Evolutionary conservation across 805 yeast genomes (phyloP).

Genomic region (Wickerhamiella australiensis): DNA sequence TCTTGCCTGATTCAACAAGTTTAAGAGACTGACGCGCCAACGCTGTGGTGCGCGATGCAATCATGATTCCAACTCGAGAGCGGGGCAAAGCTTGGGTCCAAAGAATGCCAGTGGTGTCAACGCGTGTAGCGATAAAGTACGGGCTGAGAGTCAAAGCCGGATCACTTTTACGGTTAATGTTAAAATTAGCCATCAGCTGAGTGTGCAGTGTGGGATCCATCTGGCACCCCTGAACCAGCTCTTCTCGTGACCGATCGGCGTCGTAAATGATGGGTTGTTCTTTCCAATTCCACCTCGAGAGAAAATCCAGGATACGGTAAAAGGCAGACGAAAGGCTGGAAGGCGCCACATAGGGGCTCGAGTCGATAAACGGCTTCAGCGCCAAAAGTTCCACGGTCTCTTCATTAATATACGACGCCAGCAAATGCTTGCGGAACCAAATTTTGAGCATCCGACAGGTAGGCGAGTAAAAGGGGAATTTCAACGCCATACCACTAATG

Average conservation of each 20-base stretch:
- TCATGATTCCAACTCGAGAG: slow-evolving; percentile 43
- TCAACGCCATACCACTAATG: slow-evolving; percentile 54
- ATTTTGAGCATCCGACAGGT: slow-evolving; percentile 74
- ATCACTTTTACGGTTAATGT: slow-evolving; percentile 58
- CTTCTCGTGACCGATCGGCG: slow-evolving; percentile 31
- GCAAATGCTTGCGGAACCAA: slow-evolving; percentile 78
- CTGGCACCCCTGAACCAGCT: slow-evolving; percentile 25
- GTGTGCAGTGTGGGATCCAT: slow-evolving; percentile 52
- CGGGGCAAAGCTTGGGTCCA: slow-evolving; percentile 55
- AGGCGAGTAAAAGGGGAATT: slow-evolving; percentile 62
- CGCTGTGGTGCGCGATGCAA: slow-evolving; percentile 80
- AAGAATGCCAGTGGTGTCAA: slow-evolving; percentile 73
- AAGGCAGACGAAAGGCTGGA: slow-evolving; percentile 72
- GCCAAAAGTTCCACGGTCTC: slow-evolving; percentile 76
- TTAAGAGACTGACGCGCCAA: slow-evolving; percentile 64
- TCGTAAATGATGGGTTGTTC: slow-evolving; percentile 77
- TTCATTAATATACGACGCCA: slow-evolving; percentile 59
- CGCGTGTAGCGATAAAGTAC: slow-evolving; percentile 68
- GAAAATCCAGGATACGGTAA: slow-evolving; percentile 53
- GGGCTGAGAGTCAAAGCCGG: slow-evolving; percentile 73
- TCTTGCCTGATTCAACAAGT: slow-evolving; percentile 29
- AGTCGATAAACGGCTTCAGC: slow-evolving; percentile 72
- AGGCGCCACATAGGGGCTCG: slow-evolving; percentile 75
- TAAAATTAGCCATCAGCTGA: slow-evolving; percentile 50
- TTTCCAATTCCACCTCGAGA: slow-evolving; percentile 89